Conservation (phyloP, 2,329 filamentous ascomycete species). For the Colletotrichum eremochloae region DNA sequence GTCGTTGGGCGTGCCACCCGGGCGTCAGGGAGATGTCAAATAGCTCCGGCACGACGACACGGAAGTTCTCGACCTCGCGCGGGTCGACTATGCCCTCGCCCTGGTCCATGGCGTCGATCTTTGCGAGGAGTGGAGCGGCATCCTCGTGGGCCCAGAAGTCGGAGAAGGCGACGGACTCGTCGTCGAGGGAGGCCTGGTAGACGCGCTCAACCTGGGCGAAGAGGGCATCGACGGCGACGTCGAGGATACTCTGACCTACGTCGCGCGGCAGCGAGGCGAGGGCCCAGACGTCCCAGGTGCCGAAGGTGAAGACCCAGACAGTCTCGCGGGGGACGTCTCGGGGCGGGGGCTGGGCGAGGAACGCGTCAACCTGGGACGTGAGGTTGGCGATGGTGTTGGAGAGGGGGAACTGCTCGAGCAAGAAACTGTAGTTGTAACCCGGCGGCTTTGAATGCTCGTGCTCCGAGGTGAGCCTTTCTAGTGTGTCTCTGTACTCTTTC, state of each 20-base stretch:
- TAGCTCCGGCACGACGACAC: slow-evolving; percentile 64
- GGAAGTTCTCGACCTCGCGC: slow-evolving; percentile 57
- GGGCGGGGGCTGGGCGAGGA: slow-evolving; percentile 57
- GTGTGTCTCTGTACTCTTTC: slow-evolving; percentile 63
- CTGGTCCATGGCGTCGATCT: slow-evolving; percentile 20
- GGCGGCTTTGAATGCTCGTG: slow-evolving; percentile 51
- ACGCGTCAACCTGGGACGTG: slow-evolving; percentile 58
- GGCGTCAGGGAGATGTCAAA: slow-evolving; percentile 68
- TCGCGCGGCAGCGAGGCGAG: slow-evolving; percentile 61
- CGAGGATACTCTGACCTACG: slow-evolving; percentile 54
- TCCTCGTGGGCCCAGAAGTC: slow-evolving; percentile 54
- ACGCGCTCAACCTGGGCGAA: slow-evolving; percentile 62
- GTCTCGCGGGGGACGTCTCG: slow-evolving; percentile 58
- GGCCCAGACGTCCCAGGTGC: slow-evolving; percentile 69
- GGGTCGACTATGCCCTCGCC: slow-evolving; percentile 31
- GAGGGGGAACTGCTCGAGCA: slow-evolving; percentile 58
- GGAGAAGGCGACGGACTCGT: slow-evolving; percentile 60
- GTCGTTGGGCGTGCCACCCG: slow-evolving; percentile 62
- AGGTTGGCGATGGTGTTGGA: slow-evolving; percentile 57
- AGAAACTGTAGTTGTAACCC: slow-evolving; percentile 59
- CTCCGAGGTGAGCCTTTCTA: slow-evolving; percentile 51
- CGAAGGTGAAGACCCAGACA: slow-evolving; percentile 66
- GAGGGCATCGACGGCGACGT: slow-evolving; percentile 54
- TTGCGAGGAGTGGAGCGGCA: slow-evolving; percentile 41
- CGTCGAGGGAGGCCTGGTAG: slow-evolving; percentile 58